phyloP scores from a whole-genome alignment of 2,329 filamentous ascomycete genomes.

The Xylogone sp. region DNA sequence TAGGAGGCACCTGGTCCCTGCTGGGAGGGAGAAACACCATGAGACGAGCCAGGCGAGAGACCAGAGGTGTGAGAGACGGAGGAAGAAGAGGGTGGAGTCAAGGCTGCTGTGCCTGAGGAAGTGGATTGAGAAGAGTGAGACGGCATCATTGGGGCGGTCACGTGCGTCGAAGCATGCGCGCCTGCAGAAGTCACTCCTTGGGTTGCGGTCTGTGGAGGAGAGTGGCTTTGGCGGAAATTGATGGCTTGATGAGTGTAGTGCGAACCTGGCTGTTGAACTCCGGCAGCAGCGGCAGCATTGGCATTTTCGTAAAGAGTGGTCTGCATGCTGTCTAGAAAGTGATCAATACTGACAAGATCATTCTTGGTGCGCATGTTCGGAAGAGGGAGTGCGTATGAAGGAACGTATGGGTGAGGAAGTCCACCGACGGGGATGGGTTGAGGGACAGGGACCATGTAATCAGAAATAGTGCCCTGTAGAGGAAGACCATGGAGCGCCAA shows the following conservation, averaged over 20 bases:
- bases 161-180: conserved; percentile 35
- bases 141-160: conserved; percentile 57
- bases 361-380: conserved; percentile 87
- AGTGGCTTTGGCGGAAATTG: conserved; percentile 55
- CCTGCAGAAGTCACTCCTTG: conserved; percentile 18
- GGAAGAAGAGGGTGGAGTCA: conserved; percentile 73
- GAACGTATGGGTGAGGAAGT: conserved; percentile 62
- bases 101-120: conserved; percentile 62
- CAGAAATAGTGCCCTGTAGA: conserved; percentile 49
- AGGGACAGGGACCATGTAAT: conserved; percentile 52
- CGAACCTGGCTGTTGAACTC: conserved; percentile 69
- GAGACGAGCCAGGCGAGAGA: conserved; percentile 43
- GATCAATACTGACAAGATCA: conserved; percentile 90
- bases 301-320: conserved; percentile 93
- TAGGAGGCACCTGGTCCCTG: conserved; percentile 63
- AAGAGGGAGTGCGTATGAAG: conserved; percentile 83
- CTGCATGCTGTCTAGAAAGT: conserved; percentile 94
- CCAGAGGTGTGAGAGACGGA: conserved; percentile 73
- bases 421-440: conserved; percentile 53
- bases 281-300: conserved; percentile 72
- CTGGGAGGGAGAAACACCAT: conserved; percentile 62
- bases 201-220: conserved; percentile 37
- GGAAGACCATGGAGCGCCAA: conserved; percentile 72
- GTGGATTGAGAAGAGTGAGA: conserved; percentile 52
- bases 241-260: conserved; percentile 57